These are phyloP conservation scores for Exobasidium rhododendri DNA, from an alignment of 1,284 basidiomycete species.

Conservation along the genomic window DNA sequence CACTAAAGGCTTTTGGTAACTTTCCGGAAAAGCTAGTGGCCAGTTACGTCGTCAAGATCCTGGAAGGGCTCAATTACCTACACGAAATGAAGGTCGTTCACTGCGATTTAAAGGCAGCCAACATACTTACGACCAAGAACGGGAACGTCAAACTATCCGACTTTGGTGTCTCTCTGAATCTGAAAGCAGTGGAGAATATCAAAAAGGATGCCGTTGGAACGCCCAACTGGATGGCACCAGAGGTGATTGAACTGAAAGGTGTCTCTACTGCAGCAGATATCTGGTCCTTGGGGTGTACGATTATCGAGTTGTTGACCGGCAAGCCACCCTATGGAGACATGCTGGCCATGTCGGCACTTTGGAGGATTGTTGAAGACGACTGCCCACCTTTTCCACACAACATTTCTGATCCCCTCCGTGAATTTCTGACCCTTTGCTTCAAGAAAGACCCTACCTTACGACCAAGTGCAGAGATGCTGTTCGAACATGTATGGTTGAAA, in stretches of 20 bases:
- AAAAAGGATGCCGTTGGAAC: conserved; percentile 76
- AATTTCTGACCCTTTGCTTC: conserved; percentile 81
- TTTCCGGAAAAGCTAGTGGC: conserved; percentile 84
- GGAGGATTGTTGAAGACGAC: conserved; percentile 87
- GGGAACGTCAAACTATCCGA: conserved; percentile 61
- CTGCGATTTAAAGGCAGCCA: conserved; percentile 62
- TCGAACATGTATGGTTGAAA: conserved; percentile 85
- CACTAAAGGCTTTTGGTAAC: conserved; percentile 82
- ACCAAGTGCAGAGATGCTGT: conserved; percentile 76
- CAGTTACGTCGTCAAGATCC: conserved; percentile 84
- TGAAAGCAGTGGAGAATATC: conserved; percentile 63
- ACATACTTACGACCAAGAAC: conserved; percentile 62
- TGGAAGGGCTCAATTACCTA: conserved; percentile 85
- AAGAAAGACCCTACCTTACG: conserved; percentile 76
- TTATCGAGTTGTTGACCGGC: conserved; percentile 87
- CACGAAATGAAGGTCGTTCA: conserved; percentile 65
- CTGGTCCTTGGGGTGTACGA: conserved; percentile 90
- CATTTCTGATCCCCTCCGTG: conserved; percentile 68
- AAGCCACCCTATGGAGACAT: conserved; percentile 79
- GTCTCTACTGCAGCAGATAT: conserved; percentile 64
- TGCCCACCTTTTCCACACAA: conserved; percentile 78
- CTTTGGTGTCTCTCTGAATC: conserved; percentile 59
- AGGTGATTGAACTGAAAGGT: conserved; percentile 73
- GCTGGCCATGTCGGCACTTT: conserved; percentile 63
- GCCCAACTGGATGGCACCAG: conserved; percentile 98